phyloP scores from a whole-genome alignment of 495 filamentous ascomycete genomes.

The Trichoderma reesei region DNA sequence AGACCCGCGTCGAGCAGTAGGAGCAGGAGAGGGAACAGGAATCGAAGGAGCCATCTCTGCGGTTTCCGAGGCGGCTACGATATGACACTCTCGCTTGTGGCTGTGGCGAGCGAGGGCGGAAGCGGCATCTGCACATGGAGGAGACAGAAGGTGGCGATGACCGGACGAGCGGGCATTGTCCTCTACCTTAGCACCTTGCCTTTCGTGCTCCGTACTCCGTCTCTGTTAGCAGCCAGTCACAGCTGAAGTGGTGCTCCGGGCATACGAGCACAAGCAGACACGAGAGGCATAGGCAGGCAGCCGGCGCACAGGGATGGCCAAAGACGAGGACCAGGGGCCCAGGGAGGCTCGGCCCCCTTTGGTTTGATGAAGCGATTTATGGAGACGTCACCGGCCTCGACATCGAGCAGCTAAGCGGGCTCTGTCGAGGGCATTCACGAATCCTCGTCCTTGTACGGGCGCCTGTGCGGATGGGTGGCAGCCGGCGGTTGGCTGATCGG shows the following conservation, averaged over 20 bases:
- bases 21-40: no score
- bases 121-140: neutral
- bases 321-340: neutral
- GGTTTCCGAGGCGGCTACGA: neutral
- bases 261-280: slow-evolving; percentile 1
- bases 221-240: no score
- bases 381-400: slow-evolving; percentile 5
- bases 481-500: neutral
- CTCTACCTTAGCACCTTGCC: no score
- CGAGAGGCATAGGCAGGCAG: neutral
- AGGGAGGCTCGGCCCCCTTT: slow-evolving; percentile 5
- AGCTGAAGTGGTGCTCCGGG: neutral
- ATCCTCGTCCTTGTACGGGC: no score
- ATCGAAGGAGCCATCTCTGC: neutral
- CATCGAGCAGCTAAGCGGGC: neutral
- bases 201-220: no score
- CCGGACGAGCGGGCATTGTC: neutral
- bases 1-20: neutral
- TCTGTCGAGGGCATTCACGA: neutral
- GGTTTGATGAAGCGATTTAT: slow-evolving; percentile 9
- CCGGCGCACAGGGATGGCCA: slow-evolving; percentile 1
- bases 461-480: neutral
- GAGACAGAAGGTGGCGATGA: neutral
- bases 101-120: neutral
- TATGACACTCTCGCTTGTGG: neutral